Conservation (phyloP, 1,139 yeast genomes). For the Debaryomycetaceae sp. region DNA sequence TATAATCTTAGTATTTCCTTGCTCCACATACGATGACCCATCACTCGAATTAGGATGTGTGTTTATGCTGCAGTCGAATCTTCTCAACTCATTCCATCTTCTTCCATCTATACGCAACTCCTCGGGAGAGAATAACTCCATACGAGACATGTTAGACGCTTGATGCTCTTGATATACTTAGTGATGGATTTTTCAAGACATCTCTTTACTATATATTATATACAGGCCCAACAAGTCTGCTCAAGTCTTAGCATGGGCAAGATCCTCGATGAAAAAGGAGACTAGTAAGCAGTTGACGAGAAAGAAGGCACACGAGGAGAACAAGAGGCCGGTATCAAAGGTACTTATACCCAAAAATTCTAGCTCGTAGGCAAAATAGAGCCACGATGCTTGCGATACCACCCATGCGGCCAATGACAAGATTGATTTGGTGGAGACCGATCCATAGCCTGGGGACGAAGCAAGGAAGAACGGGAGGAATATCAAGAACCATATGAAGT, state of each 20-base stretch:
- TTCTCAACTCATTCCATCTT: conserved; percentile 88
- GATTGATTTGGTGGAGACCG: conserved; percentile 24
- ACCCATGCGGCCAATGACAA: conserved; percentile 58
- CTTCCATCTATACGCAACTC: conserved; percentile 92
- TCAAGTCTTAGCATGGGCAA: conserved; percentile 3
- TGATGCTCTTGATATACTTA: neutral
- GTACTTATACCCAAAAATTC: conserved; percentile 76
- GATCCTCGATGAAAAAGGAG: conserved; percentile 52
- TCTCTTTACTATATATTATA: neutral
- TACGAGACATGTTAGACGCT: conserved; percentile 44
- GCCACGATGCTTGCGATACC: conserved; percentile 72
- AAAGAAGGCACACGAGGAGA: conserved; percentile 64
- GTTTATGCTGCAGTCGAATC: conserved; percentile 74
- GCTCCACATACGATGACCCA: conserved; percentile 90
- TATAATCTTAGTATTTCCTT: conserved; percentile 86
- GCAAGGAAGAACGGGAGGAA: conserved; percentile 71
- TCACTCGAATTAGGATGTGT: conserved; percentile 88
- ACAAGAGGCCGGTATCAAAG: conserved; percentile 60
- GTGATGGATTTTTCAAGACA: neutral
- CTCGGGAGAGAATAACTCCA: conserved; percentile 89
- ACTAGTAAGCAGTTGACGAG: conserved; percentile 62
- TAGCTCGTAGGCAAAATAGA: conserved; percentile 68
- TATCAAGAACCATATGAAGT: conserved; percentile 89
- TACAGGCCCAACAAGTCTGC: neutral
- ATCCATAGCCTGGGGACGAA: conserved; percentile 19